Base-by-base conservation (phyloP, 1,284 basidiomycete genomes). In the Boletellus sp. region DNA sequence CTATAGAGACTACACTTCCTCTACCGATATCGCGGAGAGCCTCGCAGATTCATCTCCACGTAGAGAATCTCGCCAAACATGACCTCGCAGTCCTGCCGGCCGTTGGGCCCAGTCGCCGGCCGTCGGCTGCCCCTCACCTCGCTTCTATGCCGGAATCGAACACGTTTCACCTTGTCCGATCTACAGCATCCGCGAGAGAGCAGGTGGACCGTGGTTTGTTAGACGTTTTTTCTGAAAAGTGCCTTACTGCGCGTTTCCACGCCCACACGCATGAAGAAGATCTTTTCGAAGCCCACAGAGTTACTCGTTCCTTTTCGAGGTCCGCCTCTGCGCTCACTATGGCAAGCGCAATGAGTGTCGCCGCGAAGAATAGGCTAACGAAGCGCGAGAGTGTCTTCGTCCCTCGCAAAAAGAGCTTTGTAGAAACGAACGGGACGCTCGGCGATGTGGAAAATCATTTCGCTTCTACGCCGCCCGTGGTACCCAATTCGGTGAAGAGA, bases 381-480 rank as follows among this genome's bases (percentile, higher is more conserved):
- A 78, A 76, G 59, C 81, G 85, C 56, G 85, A 88, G 63, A 89
- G 83, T 51, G 77, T 86, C 19, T 75, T 84, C 26, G 78, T 85
- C 42, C 76, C 78, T 24, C 71, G 83, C 48, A 74, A 78, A 53
- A 79, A 71, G 62, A 76, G 76, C 56, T 69, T 75, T 33, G 38
- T 74, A 16, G 74, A 77, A 19, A 48, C 52, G 37, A 56, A 40
- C 11, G 58, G 52, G 21, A 45, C 41, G 18, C 48, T 39, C 8
- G 51, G 46, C 50, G 61, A 60, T 49, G 58, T 36, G 7, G 64
- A 65, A 36, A 53, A 67, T 66, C 54, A 51, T 45, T 35, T 44
- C 50, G 16, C 44, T 15, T 37, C 47, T 43, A 33, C 24, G 3
- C 41, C 51, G 19, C 6, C 50, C 13, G 26, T 42, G n/a, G 43